Base-by-base conservation (phyloP, 2,329 filamentous ascomycete genomes). In the Pseudogymnoascus sp. region DNA sequence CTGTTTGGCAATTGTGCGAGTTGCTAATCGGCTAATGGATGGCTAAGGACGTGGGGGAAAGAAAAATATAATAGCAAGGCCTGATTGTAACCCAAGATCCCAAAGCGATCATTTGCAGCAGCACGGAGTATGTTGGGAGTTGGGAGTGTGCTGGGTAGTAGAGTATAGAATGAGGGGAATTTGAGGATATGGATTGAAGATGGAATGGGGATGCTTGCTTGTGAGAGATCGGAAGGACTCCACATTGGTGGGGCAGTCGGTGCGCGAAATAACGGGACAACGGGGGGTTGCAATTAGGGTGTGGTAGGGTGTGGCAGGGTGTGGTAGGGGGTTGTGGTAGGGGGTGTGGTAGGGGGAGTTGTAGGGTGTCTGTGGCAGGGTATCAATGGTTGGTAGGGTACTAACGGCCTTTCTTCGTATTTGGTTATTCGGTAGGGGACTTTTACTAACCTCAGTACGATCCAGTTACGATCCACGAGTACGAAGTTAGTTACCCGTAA, bases 11-110 rank as follows among this genome's bases (percentile, higher is more conserved):
- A 42, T 61, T 61, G 35, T 61, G 59, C 59, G 59, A 40, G 33
- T 61, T 38, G 59, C 59, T 38, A 14, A 61, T 61, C 50, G 50
- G 50, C 50, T 56, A 56, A 56, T 21, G 16, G 29, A 56, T 56
- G 50, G 29, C 50, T 35, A 56, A 14, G 50, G 50, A 14, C 16
- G n/a, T 7, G 13, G 29, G 29, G 29, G 33, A 56, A 33, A 33
- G 50, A 56, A 56, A 14, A 7, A 56, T 56, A 56, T 33, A 21
- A 21, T 33, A 33, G 29, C 50, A 56, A 56, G 26, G 50, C 29
- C 50, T 4, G 26, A 21, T 19, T 56, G 50, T 35, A 56, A 56
- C 50, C 50, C 50, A 56, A 56, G 29, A 56, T 33, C 50, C 29
- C 29, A 21, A 56, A 56, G 50, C 50, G 50, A 33, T 56, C 50